Evolutionary conservation across 2,329 filamentous ascomycete species (phyloP).

Genomic region (Knufia petricola): DNA sequence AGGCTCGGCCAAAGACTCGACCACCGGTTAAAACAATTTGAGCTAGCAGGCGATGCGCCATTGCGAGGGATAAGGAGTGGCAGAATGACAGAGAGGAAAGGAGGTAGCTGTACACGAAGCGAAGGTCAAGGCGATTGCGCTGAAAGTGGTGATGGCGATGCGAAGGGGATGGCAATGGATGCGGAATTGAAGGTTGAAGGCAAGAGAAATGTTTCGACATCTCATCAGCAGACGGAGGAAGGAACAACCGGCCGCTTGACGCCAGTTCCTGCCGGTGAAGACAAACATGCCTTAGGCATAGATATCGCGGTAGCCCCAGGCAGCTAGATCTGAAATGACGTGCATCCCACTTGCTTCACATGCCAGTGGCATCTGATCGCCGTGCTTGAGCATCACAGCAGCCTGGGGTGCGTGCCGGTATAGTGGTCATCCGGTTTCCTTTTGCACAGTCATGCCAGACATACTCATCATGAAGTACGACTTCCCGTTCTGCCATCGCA

Average conservation of each 20-base stretch:
- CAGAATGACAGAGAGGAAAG: too few species aligned
- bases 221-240: not conserved
- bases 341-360: not conserved
- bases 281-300: not conserved
- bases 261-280: not conserved
- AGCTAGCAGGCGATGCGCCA: conserved; percentile 90
- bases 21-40: conserved; percentile 85
- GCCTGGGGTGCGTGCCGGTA: too few species aligned
- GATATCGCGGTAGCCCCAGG: not conserved
- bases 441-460: too few species aligned
- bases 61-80: too few species aligned
- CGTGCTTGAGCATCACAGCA: not conserved
- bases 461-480: too few species aligned
- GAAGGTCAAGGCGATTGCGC: not conserved
- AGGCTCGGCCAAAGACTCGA: conserved; percentile 85
- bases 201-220: not conserved
- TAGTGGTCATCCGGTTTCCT: too few species aligned
- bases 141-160: not conserved
- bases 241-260: not conserved
- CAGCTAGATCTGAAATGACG: not conserved
- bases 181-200: not conserved
- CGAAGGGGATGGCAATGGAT: not conserved
- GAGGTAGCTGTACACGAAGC: not conserved
- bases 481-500: not conserved
- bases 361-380: not conserved